phyloP scores from a whole-genome alignment of 2,329 filamentous ascomycete species.

The Venturia carpophila region DNA sequence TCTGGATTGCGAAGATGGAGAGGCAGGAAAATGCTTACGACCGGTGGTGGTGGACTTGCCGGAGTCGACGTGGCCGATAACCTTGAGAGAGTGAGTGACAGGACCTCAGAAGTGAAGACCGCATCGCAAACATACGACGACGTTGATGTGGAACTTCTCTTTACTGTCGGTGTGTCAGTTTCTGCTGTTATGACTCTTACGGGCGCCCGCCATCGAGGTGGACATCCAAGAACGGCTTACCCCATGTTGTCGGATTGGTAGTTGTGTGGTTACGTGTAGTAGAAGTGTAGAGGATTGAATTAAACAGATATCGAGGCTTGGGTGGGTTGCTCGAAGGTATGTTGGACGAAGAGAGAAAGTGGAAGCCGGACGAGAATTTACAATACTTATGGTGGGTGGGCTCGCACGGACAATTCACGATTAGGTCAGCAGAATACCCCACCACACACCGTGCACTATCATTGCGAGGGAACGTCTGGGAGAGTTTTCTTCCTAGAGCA shows the following conservation, averaged over 20 bases:
- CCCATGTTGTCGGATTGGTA: conserved; percentile 9
- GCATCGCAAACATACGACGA: conserved; percentile 49
- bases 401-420: not conserved
- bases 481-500: not conserved
- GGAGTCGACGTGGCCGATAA: conserved; percentile 99
- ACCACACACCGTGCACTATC: too few relatives aligned
- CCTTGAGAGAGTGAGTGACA: conserved; percentile 28
- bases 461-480: not conserved
- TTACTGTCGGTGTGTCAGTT: conserved; percentile 54
- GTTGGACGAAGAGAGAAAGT: not conserved
- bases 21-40: conserved; percentile 46
- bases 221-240: conserved; percentile 7
- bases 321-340: conserved; percentile 1
- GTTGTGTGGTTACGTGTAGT: not conserved
- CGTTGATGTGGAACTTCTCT: conserved; percentile 87
- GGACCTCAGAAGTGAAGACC: not conserved
- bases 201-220: not conserved
- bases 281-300: not conserved
- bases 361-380: not conserved
- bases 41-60: conserved; percentile 96
- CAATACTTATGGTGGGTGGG: not conserved
- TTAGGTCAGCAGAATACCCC: not conserved
- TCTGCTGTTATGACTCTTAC: not conserved
- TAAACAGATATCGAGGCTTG: not conserved
- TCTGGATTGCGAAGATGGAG: conserved; percentile 25